A percentile compares a stretch with the other conserved stretches of the same genome.
Conservation (phyloP, 495 filamentous ascomycete genomes). For the Collariella sp. region DNA sequence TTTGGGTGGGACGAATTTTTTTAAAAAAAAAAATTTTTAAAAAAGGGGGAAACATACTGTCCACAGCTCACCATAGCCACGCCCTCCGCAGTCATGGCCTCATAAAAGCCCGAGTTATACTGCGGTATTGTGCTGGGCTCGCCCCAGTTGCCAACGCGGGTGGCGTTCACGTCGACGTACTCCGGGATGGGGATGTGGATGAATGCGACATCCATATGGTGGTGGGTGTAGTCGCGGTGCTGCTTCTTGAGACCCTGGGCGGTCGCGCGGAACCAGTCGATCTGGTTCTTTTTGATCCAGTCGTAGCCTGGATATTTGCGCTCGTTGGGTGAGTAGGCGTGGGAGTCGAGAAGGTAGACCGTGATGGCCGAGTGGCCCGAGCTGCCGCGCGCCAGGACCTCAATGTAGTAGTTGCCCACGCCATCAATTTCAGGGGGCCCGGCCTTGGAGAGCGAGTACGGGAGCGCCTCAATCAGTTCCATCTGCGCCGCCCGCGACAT, state of each 20-base stretch:
- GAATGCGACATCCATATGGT: slow-evolving; percentile 94
- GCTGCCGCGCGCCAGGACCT: slow-evolving; percentile 71
- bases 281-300: slow-evolving; percentile 91
- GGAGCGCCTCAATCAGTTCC: slow-evolving; percentile 73
- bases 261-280: slow-evolving; percentile 83
- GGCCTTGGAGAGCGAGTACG: slow-evolving; percentile 75
- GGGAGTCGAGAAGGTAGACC: slow-evolving; percentile 87
- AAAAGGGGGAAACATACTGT: slow-evolving; percentile 51
- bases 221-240: slow-evolving; percentile 75
- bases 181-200: slow-evolving; percentile 96
- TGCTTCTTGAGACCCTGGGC: slow-evolving; percentile 55
- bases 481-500: slow-evolving; percentile 69
- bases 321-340: slow-evolving; percentile 87
- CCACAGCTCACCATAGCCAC: slow-evolving; percentile 82
- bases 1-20: neutral
- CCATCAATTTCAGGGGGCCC: slow-evolving; percentile 80
- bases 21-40: neutral
- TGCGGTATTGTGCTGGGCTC: slow-evolving; percentile 76
- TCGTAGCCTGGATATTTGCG: slow-evolving; percentile 79
- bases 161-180: slow-evolving; percentile 49
- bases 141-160: slow-evolving; percentile 53
- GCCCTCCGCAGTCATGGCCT: slow-evolving; percentile 76
- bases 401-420: slow-evolving; percentile 89
- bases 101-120: slow-evolving; percentile 81
- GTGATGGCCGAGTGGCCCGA: slow-evolving; percentile 83